Evolutionary conservation across 768 basidiomycete species (phyloP).

Genomic region (Serendipita sp.): DNA sequence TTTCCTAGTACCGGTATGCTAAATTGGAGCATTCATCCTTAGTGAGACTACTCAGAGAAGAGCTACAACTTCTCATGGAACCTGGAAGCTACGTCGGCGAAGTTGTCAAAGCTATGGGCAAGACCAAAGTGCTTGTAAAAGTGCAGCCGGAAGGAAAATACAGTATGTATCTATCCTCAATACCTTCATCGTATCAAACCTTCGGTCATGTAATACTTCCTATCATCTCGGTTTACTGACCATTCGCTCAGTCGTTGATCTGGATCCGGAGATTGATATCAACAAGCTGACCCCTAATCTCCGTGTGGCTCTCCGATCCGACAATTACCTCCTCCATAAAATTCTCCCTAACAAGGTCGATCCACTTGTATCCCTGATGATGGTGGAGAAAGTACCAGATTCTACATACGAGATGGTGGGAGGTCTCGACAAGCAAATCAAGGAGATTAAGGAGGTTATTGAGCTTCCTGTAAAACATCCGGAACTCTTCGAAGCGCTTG

Average conservation of each 20-base stretch:
- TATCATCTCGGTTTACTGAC: no score
- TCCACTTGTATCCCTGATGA: conserved; percentile 96
- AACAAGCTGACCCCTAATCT: conserved; percentile 63
- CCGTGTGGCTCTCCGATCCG: conserved; percentile 89
- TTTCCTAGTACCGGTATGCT: conserved; percentile 6
- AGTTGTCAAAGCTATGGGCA: conserved; percentile 96
- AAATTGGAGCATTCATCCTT: background rate
- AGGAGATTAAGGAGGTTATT: conserved; percentile 98
- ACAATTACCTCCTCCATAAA: conserved; percentile 92
- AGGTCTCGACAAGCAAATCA: conserved; percentile 92
- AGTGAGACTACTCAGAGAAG: conserved; percentile 85
- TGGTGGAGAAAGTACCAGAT: conserved; percentile 99
- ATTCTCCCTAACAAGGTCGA: conserved; percentile 96
- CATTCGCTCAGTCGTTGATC: conserved; percentile 61
- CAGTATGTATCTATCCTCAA: conserved; percentile 38
- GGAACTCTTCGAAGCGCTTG: conserved; percentile 87
- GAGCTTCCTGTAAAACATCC: conserved; percentile 96
- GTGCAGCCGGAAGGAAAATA: conserved; percentile 99
- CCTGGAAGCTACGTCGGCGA: conserved; percentile 97
- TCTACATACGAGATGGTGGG: conserved; percentile 99
- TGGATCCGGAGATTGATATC: conserved; percentile 76
- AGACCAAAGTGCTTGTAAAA: conserved; percentile 96
- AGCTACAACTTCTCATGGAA: conserved; percentile 82
- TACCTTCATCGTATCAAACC: background rate
- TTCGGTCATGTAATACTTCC: no score